Evolutionary conservation across 2,329 filamentous ascomycete genomes (phyloP), one percentile per base, ranked within the genome.

Genomic region (Pseudogymnoascus sp.): DNA sequence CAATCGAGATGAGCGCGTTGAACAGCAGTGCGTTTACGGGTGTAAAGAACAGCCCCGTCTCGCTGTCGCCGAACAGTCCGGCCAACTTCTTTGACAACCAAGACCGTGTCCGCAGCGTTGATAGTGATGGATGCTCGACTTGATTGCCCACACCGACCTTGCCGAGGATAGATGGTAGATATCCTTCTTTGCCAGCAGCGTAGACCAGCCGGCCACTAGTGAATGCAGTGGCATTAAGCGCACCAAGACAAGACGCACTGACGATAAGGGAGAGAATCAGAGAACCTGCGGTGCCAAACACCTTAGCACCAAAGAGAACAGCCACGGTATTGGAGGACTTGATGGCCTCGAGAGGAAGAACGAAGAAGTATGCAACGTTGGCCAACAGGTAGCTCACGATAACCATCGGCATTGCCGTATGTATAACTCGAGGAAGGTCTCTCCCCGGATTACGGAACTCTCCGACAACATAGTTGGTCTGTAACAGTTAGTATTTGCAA

Each of bases 401-500:
- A 64, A 99, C 93, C 50, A 97, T 79, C 1, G 94, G 92, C 84
- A 99, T 94, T 12, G 93, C 92, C 0, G 93, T 96, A 77, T 99
- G 94, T 63, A 99, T 96, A 25, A 97, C 92, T 21, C 91, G 86
- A 0, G 94, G 94, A 8, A 99, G 85, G 74, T 99, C 94, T 66
- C 92, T 87, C 59, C 84, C 84, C 0, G 94, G 91, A 72, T 97
- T 92, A 70, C 92, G 89, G 78, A 99, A 97, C 76, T 99, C 94
- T 70, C 92, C 94, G 0, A 95, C 92, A 5, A 99, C 94, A 72
- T 97, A 99, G 76, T 97, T 99, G 66, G 93, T 96, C 91, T 94
- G 67, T 8, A 21, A 50, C 37, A 5, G 66, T 75, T 68, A 76
- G 70, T 63, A n/a, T 65, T 25, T 67, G 63, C 12, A 53, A 2